Evolutionary conservation across 805 yeast species (phyloP).

Genomic region (Suhomyces emberorum): DNA sequence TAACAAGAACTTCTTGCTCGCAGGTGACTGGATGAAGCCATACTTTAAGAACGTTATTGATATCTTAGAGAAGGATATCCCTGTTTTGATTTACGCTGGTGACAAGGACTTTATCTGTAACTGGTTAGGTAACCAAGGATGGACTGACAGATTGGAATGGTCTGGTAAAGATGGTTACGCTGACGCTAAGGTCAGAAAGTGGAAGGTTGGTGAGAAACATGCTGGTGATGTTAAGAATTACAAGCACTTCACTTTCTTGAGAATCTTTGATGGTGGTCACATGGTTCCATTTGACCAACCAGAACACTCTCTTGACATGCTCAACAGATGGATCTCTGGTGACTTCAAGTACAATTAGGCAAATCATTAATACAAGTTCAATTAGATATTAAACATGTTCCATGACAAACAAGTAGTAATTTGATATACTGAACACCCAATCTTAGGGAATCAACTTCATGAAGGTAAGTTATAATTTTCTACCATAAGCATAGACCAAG

Average conservation of each 20-base stretch:
- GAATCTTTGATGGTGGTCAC: constrained; percentile 90
- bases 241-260: constrained; percentile 72
- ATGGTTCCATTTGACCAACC: constrained; percentile 96
- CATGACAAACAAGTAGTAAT: too few species aligned
- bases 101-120: constrained; percentile 91
- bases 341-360: constrained; percentile 10
- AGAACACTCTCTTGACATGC: constrained; percentile 69
- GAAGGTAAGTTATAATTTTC: too few species aligned
- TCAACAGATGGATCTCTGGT: constrained; percentile 81
- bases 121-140: constrained; percentile 87
- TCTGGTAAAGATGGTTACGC: constrained; percentile 48
- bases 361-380: too few species aligned
- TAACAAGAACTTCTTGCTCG: constrained; percentile 72
- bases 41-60: constrained; percentile 57
- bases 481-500: too few species aligned
- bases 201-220: constrained; percentile 35
- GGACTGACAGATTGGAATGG: constrained; percentile 74
- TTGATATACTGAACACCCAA: too few species aligned
- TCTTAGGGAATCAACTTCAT: too few species aligned
- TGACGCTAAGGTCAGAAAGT: constrained; percentile 38
- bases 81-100: constrained; percentile 90
- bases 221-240: constrained; percentile 73
- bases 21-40: constrained; percentile 93
- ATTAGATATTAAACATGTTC: too few species aligned
- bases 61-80: constrained; percentile 64